Evolutionary conservation across 1,139 yeast genomes (phyloP), one percentile per base, ranked within the genome.

Genomic region (Ogataea hybrid): DNA sequence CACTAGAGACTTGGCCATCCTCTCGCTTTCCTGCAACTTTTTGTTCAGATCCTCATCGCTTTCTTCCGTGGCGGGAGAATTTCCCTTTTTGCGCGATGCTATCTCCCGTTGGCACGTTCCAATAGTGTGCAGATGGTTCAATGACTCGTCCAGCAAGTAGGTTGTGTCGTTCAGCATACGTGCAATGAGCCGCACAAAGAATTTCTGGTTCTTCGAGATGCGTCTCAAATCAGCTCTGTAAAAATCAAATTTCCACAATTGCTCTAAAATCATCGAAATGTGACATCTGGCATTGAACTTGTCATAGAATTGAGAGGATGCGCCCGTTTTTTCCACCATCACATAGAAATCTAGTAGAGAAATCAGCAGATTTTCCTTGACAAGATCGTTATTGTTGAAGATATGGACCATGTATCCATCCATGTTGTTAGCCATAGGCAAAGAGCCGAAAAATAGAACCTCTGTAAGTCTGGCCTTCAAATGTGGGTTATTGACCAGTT

Each of bases 151-250:
- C 47, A 92, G 69, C 51, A 94, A 70, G 58, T 82, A 92, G 0
- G 98, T 92, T 9, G 95, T 82, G 64, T 92, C 99, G 63, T 92
- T 94, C 59, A 92, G 71, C 85, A 92, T 83, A 62, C 97, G 75
- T 0, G 98, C 98, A 49, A 92, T 87, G 59, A 92, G 89, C 56
- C 95, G 72, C 38, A 92, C 83, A 59, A 94, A 92, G 57, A 92
- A 92, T 43, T 85, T 89, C 25, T 81, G 76, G 38, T 73, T 65
- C 27, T 68, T 68, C 9, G 95, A 79, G 59, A 87, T 92, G 44
- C 71, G 66, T 31, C 75, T 75, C 53, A 92, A 74, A 62, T 86
- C 94, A 8, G 67, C 63, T 47, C 85, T 76, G 64, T 86, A 90
- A 23, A 69, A 61, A 20, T 80, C 81, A 53, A 78, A 78, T 48